A percentile compares a stretch with the other conserved stretches of the same genome.
phyloP scores from a whole-genome alignment of 352 stramenopile genomes.

The Globisporangium ultimum region DNA sequence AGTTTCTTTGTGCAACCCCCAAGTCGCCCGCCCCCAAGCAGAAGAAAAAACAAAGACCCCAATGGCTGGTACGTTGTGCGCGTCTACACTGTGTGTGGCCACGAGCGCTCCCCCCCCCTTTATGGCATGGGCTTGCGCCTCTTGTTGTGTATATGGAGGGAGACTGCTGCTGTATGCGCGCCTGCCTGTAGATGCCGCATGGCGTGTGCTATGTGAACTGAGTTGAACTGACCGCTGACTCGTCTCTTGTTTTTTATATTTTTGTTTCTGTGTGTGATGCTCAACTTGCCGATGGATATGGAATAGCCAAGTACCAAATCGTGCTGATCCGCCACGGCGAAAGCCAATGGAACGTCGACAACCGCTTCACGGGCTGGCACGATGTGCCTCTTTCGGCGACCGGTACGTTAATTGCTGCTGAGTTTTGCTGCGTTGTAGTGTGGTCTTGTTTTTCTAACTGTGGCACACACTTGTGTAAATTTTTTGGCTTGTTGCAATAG shows the following conservation, averaged over 20 bases:
- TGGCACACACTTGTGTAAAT: too few relatives aligned
- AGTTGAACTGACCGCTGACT: background rate
- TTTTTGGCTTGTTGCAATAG: conserved; percentile 6
- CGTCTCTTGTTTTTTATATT: background rate
- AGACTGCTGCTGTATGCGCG: background rate
- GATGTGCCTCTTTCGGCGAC: conserved; percentile 92
- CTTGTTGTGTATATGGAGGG: background rate
- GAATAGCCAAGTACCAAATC: conserved; percentile 79
- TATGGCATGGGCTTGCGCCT: too few relatives aligned
- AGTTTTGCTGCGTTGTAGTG: background rate
- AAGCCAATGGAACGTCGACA: conserved; percentile 97
- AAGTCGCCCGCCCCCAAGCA: conserved; percentile 5
- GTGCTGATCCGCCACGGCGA: conserved; percentile 95
- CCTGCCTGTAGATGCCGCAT: background rate
- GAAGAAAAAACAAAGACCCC: conserved; percentile 2
- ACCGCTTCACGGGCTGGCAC: conserved; percentile 99
- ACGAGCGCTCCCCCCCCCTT: too few relatives aligned
- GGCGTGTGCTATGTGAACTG: background rate
- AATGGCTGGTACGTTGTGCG: conserved; percentile 9
- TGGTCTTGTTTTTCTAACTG: too few relatives aligned
- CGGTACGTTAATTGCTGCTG: conserved; percentile 15
- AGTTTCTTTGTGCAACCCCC: conserved; percentile 7
- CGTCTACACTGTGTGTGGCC: too few relatives aligned
- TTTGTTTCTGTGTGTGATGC: background rate
- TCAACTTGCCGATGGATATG: background rate